Evolutionary conservation across 345 rosid genomes (phyloP).

Genomic region (Clausena lansium): DNA sequence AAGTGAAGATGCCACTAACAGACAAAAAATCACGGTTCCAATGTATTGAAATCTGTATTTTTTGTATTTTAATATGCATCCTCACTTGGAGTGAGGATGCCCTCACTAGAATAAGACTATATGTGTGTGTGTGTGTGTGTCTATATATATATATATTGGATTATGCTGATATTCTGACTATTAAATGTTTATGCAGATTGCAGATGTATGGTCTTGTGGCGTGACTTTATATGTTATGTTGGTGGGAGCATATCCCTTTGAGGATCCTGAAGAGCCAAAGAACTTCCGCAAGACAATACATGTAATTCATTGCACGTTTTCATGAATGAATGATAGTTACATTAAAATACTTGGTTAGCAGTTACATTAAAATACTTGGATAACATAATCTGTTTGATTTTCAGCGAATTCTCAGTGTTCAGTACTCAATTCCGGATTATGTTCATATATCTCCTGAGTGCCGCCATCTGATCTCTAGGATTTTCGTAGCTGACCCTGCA

Average conservation of each 20-base stretch:
- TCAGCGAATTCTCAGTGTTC: constrained; percentile 95
- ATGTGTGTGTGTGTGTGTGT: too few species aligned
- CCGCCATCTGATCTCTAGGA: constrained; percentile 84
- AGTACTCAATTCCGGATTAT: constrained; percentile 90
- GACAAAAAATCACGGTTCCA: too few species aligned
- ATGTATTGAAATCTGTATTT: too few species aligned
- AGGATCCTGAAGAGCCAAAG: constrained; percentile 97
- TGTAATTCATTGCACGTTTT: constrained; percentile 34
- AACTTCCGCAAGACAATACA: constrained; percentile 91
- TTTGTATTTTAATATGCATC: too few species aligned
- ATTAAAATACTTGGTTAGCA: constrained; percentile 7
- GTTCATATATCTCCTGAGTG: constrained; percentile 95
- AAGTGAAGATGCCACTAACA: too few species aligned
- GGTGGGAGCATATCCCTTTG: constrained; percentile 98
- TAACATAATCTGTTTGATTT: constrained; percentile 8
- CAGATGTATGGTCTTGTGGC: constrained; percentile 99
- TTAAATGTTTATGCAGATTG: constrained; percentile 52
- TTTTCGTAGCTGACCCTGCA: constrained; percentile 91
- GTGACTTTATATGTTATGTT: constrained; percentile 96
- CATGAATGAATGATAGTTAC: not conserved
- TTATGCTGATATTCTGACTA: constrained; percentile 5
- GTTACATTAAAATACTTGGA: not conserved
- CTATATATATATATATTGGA: not conserved
- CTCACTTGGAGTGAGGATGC: too few species aligned
- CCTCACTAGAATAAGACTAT: too few species aligned